Conservation (phyloP, 2,329 filamentous ascomycete genomes). For the Microsporum ferrugineum region DNA sequence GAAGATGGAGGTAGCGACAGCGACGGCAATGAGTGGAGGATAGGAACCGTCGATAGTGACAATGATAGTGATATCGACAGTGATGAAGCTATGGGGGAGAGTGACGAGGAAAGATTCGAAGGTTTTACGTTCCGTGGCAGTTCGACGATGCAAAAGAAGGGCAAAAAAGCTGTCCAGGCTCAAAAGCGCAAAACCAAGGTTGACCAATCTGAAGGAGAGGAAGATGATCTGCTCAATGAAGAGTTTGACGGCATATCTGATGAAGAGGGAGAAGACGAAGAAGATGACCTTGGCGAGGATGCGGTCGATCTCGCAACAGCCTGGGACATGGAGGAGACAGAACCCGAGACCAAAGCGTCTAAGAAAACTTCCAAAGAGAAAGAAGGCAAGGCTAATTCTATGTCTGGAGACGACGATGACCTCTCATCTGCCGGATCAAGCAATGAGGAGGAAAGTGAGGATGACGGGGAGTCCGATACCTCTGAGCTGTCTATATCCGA, state of each 20-base stretch:
- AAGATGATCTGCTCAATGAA: conserved; percentile 42
- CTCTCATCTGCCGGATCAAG: conserved; percentile 39
- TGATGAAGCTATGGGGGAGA: conserved; percentile 77
- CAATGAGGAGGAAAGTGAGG: conserved; percentile 33
- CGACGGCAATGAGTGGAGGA: conserved; percentile 72
- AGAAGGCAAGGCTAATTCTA: conserved; percentile 17
- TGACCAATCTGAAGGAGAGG: conserved; percentile 18
- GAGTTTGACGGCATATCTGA: conserved; percentile 34
- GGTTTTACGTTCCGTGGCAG: conserved; percentile 59
- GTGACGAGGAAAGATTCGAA: conserved; percentile 75
- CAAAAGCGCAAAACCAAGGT: conserved; percentile 16
- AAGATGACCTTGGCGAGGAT: conserved; percentile 53
- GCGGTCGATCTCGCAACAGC: conserved; percentile 52
- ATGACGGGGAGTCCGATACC: conserved; percentile 40
- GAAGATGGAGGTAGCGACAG: conserved; percentile 70
- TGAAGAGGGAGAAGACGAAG: conserved; percentile 39
- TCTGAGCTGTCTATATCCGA: conserved; percentile 41
- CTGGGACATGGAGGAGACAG: conserved; percentile 44
- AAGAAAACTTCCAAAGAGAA: conserved; percentile 24
- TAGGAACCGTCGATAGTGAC: conserved; percentile 58
- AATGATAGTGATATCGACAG: conserved; percentile 60
- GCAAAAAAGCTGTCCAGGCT: conserved; percentile 21
- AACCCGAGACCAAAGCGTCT: conserved; percentile 36
- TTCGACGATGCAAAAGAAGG: conserved; percentile 29
- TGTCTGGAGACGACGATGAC: conserved; percentile 27